Conservation (phyloP, 2,329 filamentous ascomycete genomes). For the Penicillium psychrosexuale region DNA sequence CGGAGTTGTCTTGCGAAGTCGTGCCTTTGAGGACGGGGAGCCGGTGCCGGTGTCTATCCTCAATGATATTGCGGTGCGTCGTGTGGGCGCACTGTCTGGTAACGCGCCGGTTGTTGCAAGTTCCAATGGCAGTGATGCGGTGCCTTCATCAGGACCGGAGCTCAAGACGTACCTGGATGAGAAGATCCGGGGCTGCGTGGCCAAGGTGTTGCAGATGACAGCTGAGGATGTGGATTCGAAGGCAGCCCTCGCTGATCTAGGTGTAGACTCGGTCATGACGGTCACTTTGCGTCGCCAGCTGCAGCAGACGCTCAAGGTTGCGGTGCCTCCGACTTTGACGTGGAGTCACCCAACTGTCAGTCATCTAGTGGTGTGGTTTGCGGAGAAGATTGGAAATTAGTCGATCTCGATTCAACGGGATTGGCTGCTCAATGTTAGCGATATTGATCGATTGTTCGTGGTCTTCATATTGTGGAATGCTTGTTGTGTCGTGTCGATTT, state of each 20-base stretch:
- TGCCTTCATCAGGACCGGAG: conserved; percentile 22
- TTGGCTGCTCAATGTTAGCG: not conserved
- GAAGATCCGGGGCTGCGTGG: conserved; percentile 33
- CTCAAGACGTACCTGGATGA: conserved; percentile 30
- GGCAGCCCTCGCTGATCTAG: conserved; percentile 38
- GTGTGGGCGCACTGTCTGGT: not conserved
- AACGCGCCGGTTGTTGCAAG: conserved; percentile 6
- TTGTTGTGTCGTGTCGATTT: not conserved
- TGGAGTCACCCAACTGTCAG: conserved; percentile 44
- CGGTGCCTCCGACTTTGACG: conserved; percentile 40
- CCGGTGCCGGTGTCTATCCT: conserved; percentile 13
- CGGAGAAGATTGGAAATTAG: conserved; percentile 5
- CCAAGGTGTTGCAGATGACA: conserved; percentile 32
- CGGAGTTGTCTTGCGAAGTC: conserved; percentile 38
- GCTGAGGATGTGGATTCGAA: conserved; percentile 36
- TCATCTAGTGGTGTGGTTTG: conserved; percentile 40
- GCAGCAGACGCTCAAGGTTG: conserved; percentile 34
- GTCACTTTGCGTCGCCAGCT: conserved; percentile 36
- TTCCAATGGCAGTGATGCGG: not conserved
- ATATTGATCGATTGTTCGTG: not conserved
- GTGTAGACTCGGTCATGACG: conserved; percentile 44
- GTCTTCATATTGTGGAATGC: not conserved
- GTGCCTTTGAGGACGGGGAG: conserved; percentile 34
- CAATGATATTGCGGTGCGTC: conserved; percentile 11
- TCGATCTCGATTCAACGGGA: not conserved